Conservation (phyloP, 2,329 filamentous ascomycete genomes). For the Penicillium digitatum region DNA sequence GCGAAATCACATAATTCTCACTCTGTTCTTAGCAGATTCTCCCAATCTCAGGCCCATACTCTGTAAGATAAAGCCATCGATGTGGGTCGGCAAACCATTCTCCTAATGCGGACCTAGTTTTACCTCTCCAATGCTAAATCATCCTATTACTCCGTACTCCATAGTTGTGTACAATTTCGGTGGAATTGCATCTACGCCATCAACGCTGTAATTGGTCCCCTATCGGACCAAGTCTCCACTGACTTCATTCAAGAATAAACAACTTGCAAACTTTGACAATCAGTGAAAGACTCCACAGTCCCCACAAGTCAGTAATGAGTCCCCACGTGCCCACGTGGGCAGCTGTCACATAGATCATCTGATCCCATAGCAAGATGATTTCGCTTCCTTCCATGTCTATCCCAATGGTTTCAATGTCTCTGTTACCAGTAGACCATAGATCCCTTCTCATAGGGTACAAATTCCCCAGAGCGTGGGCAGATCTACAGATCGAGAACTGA, state of each 20-base stretch:
- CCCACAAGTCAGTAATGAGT: neutral
- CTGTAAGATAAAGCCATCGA: neutral
- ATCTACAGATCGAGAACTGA: neutral
- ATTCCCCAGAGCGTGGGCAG: neutral
- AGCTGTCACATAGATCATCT: neutral
- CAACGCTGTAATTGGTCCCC: neutral
- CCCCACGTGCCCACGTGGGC: neutral
- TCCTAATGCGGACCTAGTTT: neutral
- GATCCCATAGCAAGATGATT: neutral
- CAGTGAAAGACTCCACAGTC: neutral
- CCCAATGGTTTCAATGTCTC: neutral
- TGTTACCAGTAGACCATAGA: neutral
- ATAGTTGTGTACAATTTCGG: neutral
- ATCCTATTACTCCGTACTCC: no score
- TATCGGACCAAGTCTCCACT: neutral
- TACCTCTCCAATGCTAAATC: neutral
- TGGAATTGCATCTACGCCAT: neutral
- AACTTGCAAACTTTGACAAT: neutral
- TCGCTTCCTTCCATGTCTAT: no score
- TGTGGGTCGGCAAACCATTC: neutral
- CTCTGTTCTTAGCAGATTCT: neutral
- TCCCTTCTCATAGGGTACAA: neutral
- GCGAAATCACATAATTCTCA: no score
- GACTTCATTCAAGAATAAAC: neutral
- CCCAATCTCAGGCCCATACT: neutral